Evolutionary conservation across 176 grass and related monocot genomes (phyloP).

Genomic region (Aegilops speltoides): DNA sequence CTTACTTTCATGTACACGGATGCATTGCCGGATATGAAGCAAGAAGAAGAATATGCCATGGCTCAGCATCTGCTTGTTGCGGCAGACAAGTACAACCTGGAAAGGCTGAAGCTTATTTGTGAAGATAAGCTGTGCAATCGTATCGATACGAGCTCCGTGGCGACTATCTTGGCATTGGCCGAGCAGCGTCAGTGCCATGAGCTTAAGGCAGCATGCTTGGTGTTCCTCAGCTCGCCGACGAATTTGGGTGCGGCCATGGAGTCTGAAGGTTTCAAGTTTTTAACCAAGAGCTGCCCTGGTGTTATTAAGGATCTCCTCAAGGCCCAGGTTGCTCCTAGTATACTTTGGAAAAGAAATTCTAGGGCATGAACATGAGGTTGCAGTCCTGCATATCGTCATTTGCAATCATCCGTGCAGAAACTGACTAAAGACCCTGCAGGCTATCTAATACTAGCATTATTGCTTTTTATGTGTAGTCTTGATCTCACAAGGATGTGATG

Average conservation of each 20-base stretch:
- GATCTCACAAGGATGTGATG: background rate
- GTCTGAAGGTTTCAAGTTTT: background rate
- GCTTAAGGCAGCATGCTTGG: background rate
- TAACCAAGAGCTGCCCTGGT: background rate
- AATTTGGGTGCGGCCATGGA: background rate
- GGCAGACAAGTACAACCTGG: background rate
- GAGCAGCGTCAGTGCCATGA: background rate
- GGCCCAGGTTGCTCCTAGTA: background rate
- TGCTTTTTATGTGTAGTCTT: background rate
- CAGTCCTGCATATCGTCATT: background rate
- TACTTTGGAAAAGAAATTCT: conserved; percentile 1
- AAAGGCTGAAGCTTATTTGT: background rate
- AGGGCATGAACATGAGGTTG: background rate
- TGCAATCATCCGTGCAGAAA: background rate
- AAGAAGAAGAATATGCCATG: background rate
- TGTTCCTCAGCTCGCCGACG: background rate
- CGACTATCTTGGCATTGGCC: background rate
- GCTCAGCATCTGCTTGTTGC: conserved; percentile 10
- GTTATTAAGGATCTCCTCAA: no score
- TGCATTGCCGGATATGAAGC: background rate
- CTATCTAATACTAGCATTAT: background rate
- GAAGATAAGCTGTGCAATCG: background rate
- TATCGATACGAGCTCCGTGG: background rate
- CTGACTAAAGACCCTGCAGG: background rate
- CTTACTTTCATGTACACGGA: conserved; percentile 27